Base-by-base conservation (phyloP, 2,329 filamentous ascomycete genomes). In the Colletotrichum aenigma region DNA sequence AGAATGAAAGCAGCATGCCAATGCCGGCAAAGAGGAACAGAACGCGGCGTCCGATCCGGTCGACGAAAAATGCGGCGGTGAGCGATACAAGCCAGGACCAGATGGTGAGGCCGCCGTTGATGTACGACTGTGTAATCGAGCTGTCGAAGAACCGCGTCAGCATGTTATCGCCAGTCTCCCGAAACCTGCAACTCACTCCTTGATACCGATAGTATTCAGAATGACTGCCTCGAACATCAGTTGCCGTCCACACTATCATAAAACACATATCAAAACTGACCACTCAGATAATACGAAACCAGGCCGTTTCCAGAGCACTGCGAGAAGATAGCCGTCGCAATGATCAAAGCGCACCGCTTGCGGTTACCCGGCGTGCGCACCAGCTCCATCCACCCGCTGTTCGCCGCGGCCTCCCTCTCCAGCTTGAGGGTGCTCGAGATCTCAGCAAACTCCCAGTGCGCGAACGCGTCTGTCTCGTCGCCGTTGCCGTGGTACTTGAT, bases 391-490 rank as follows among this genome's bases (percentile, higher is more conserved):
- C 83, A 86, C 1, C 74, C 74, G 21, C 78, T 81, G 61, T 82
- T 84, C 70, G 82, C 79, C 68, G 81, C 81, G 52, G 72, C 75
- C 34, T 83, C 79, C 74, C 83, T 82, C 76, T 89, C 88, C 28
- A 87, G 75, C 60, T 81, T 81, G 30, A 89, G 82, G 7, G 87
- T 88, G 73, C 87, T 85, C 9, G 71, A 65, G 60, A 79, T 78
- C 74, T 79, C 78, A n/a, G 64, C 66, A 43, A 70, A 75, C 48
- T 79, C 78, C 58, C 62, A 75, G 7, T 67, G 66, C 15, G 76
- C 74, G 21, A 79, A 79, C 21, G 66, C 68, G 43, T 77, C 70
- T 6, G 68, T 26, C 15, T 69, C 61, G 60, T 79, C 48, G 26
- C 60, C 55, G 58, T 77, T 76, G 16, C 64, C 78, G 43, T 79